Base-by-base conservation (phyloP, 225 moss, liverwort and hornwort genomes). In the Polytrichum formosum region DNA sequence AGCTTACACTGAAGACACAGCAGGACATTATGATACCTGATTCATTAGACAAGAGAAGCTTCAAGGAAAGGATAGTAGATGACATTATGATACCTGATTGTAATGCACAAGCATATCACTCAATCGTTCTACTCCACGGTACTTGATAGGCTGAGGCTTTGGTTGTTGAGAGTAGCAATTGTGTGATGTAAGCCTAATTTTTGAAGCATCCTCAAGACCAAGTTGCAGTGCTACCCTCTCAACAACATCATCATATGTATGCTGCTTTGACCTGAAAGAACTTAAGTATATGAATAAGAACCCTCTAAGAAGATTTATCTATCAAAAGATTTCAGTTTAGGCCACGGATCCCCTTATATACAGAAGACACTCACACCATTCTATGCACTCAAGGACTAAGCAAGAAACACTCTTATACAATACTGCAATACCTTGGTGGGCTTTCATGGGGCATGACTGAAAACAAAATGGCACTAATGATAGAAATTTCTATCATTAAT, bases 101-200 rank as follows among this genome's bases (percentile, higher is more conserved):
- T 85, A 89, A 53, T 89, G 88, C 61, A 78, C 88, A 71, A 89
- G 88, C 88, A 89, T 89, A 55, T 89, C 88, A 77, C 79, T 81
- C 30, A 89, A 78, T 27, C 85, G 80, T 54, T 89, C 88, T 63
- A 89, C 88, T 62, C 70, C 81, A 63, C 88, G 72, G 74, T 83
- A 77, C 28, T 91, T 85, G 69, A 93, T 74, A 58, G 87, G 88
- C 67, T 84, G 77, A 22, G 84, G 80, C 73, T 85, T 93, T 46
- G 92, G 92, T 69, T 85, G 83, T 66, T 93, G 92, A 5, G 84
- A 83, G 70, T 87, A 82, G 61, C 89, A 89, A 65, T 91, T 91
- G 69, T 93, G 90, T 53, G 87, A 85, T 6, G 82, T 87, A 64
- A 93, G 83, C 77, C 81, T 72, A 7, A 93, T 71, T 77, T 87